Base-by-base conservation (phyloP, 208 protist genomes). In the Acanthamoeba healyi region DNA sequence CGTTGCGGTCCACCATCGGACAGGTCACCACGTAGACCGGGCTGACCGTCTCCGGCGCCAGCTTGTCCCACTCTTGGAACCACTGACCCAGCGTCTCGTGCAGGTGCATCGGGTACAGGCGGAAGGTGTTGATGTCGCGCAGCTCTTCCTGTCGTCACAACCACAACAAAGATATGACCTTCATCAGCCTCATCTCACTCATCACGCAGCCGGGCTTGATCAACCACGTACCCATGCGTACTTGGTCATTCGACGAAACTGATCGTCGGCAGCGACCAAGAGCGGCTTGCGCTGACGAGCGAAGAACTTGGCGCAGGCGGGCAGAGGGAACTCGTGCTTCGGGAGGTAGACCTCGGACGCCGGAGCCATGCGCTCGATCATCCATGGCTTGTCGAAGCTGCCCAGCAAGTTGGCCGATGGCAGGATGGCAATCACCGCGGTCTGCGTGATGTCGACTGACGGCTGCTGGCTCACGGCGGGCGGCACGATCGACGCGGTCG, bases 41-140 rank as follows among this genome's bases (percentile, higher is more conserved):
- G 29, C 67, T 79, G 19, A 79, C 36, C 14, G 34, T 14, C 67
- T 79, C 67, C 34, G 67, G 67, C 3, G 5, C 67, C 32, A 79
- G 67, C 67, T 44, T 79, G 38, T 79, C 67, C 67, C 67, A 79
- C 32, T 79, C 67, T 26, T 44, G 67, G 38, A 79, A 79, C 67
- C 67, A 79, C 36, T 44, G 67, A 3, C 36, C 36, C 32, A 79
- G 67, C 38, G 67, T 79, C 6, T 46, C 38, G 67, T 79, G 67
- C 67, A 79, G 17, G 67, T 79, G 26, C 36, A 19, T 38, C 19
- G 67, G 67, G 29, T 79, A 79, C 67, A 79, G 67, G 0, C 36
- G 32, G 67, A 79, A 79, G 6, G 67, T 79, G 36, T 79, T 79
- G 67, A 79, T 79, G 15, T 79, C 67, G 4, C 67, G n/a, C 38